Evolutionary conservation across 2,329 filamentous ascomycete genomes (phyloP), one percentile per base, ranked within the genome.

Genomic region (Nemania abortiva): DNA sequence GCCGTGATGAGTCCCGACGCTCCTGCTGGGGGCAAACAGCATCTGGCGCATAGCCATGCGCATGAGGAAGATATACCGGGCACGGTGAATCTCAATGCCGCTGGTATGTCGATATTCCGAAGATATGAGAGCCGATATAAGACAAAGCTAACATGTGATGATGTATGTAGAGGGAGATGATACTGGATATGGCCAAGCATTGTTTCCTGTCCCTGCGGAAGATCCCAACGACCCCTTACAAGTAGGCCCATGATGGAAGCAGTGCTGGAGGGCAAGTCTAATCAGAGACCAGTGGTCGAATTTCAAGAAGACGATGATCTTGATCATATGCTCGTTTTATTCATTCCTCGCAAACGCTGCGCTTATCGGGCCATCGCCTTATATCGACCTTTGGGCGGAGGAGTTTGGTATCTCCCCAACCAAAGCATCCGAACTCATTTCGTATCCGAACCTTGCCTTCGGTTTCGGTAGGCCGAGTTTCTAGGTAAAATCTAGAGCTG

Each of bases 391-490:
- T 55, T 90, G 83, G 74, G 77, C 86, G 0, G 79, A 84, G 63
- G 82, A 86, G 62, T 90, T 90, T 75, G 77, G 77, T 4, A 83
- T 90, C 54, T 81, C 83, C 2, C 81, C 83, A 2, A 84, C 83
- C 9, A 81, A 77, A 20, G 87, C 88, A 0, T 88, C 87, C 1
- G 85, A 85, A 20, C 78, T 90, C 49, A 81, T 90, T 62, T 89
- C 86, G 20, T 90, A 90, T 74, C 84, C 88, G 0, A 90, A 90
- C 76, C 81, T 90, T 34, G 84, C 86, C 13, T 90, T 88, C 78
- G 88, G 88, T 1, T 88, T 89, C 69, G 87, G 75, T 77, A 74
- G 15, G 75, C 37, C 11, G 11, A 27, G 11, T 50, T 18, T 50
- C 42, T 45, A 0, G 34, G 18, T 3, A 45, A 3, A 22, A 2